Conservation (phyloP, 225 moss, liverwort and hornwort species). For the Marchantia paleacea region DNA sequence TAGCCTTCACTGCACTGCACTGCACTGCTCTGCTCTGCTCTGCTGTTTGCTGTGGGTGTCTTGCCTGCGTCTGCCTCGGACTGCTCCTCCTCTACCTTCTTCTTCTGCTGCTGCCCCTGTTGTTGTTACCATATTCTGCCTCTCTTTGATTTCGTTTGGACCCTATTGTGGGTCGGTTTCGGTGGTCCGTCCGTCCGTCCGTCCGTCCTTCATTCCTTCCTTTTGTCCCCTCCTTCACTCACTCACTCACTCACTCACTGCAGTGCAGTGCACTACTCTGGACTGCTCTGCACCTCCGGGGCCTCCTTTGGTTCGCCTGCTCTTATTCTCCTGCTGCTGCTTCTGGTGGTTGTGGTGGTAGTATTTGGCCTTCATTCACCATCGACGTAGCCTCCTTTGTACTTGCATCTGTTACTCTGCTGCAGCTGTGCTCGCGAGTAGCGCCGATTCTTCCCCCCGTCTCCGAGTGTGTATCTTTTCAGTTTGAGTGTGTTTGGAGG, state of each 20-base stretch:
- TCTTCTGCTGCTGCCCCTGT: too few relatives aligned
- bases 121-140: neutral
- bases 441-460: neutral
- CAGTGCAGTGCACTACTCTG: too few relatives aligned
- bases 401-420: neutral
- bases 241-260: too few relatives aligned
- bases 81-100: too few relatives aligned
- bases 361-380: neutral
- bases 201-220: slow-evolving; percentile 6
- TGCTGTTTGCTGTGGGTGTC: too few relatives aligned
- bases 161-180: neutral
- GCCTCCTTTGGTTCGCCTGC: neutral
- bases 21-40: too few relatives aligned
- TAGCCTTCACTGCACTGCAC: too few relatives aligned
- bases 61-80: too few relatives aligned
- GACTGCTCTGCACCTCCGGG: neutral
- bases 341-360: too few relatives aligned
- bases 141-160: neutral
- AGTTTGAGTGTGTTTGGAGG: neutral
- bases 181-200: neutral
- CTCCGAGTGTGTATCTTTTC: neutral
- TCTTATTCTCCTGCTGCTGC: neutral
- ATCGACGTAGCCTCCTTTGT: neutral
- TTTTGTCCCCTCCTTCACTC: too few relatives aligned
- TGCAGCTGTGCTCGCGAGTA: neutral